Conservation (phyloP, 2,329 filamentous ascomycete species). For the Lachnellula willkommii region DNA sequence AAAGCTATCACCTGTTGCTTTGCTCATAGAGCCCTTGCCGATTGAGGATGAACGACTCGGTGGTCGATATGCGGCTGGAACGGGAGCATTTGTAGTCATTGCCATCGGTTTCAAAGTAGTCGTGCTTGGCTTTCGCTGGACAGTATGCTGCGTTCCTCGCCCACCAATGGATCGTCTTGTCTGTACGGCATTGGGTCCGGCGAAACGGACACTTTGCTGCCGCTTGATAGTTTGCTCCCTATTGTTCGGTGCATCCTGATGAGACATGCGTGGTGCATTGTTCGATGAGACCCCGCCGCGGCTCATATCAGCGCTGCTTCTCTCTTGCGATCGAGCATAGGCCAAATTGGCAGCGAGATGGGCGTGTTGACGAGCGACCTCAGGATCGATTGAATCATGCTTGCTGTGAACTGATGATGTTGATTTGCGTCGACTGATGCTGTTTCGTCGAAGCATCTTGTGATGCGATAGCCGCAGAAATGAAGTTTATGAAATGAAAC, state of each 20-base stretch:
- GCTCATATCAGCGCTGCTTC: conserved; percentile 35
- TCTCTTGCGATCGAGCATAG: conserved; percentile 47
- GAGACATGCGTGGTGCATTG: conserved; percentile 15
- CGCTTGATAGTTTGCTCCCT: conserved; percentile 32
- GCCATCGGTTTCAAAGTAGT: conserved; percentile 23
- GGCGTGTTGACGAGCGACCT: conserved; percentile 51
- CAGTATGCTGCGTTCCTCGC: conserved; percentile 15
- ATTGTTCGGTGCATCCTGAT: conserved; percentile 21
- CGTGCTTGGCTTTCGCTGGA: conserved; percentile 16
- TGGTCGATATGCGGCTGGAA: conserved; percentile 27
- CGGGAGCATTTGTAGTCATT: conserved; percentile 26
- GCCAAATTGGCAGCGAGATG: conserved; percentile 58
- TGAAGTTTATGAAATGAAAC: conserved; percentile 25
- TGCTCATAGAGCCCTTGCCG: conserved; percentile 24
- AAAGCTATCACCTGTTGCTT: conserved; percentile 30
- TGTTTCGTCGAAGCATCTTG: conserved; percentile 36
- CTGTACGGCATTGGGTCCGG: conserved; percentile 26
- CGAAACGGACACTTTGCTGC: conserved; percentile 52
- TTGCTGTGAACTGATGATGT: conserved; percentile 44
- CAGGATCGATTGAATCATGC: conserved; percentile 46
- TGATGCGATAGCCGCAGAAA: conserved; percentile 17
- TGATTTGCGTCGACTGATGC: conserved; percentile 49
- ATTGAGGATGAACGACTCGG: conserved; percentile 30
- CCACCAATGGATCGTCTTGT: conserved; percentile 22
- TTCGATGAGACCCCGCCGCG: conserved; percentile 23